Percentiles rank a stretch among this genome's conserved stretches.
These are phyloP conservation scores for Colletotrichum sp. DNA, from an alignment of 2,329 filamentous ascomycete genomes.

Conservation along the genomic window DNA sequence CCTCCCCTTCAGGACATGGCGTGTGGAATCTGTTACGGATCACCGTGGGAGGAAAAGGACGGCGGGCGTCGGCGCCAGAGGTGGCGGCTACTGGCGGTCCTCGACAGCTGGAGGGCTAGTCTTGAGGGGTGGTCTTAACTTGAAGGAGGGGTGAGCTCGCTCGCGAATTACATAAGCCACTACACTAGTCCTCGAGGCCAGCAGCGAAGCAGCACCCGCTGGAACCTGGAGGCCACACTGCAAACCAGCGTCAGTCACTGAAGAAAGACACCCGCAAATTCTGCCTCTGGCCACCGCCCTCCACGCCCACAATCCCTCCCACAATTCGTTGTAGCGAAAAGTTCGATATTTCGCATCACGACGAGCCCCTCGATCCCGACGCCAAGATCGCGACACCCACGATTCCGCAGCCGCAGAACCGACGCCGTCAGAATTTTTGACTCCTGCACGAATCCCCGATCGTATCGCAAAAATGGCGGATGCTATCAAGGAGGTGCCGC, in stretches of 20 bases:
- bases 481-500: slow-evolving; percentile 68
- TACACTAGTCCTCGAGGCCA: not conserved
- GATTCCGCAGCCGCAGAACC: slow-evolving; percentile 29
- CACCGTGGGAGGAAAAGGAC: not conserved
- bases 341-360: slow-evolving; percentile 45
- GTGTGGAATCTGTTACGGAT: slow-evolving; percentile 17
- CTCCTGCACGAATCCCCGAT: slow-evolving; percentile 23
- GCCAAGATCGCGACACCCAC: slow-evolving; percentile 25
- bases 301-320: slow-evolving; percentile 45
- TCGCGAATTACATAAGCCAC: not conserved
- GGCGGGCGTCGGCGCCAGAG: not conserved
- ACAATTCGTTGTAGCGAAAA: slow-evolving; percentile 47
- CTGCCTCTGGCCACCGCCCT: slow-evolving; percentile 42
- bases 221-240: not conserved
- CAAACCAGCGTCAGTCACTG: not conserved
- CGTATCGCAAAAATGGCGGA: slow-evolving; percentile 60
- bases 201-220: not conserved
- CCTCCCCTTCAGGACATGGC: slow-evolving; percentile 15
- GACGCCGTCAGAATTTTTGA: slow-evolving; percentile 24
- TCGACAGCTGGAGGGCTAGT: not conserved
- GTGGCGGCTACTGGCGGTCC: not conserved
- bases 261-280: slow-evolving; percentile 23
- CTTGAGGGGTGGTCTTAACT: not conserved
- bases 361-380: slow-evolving; percentile 9
- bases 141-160: not conserved